Conservation (phyloP, 106 monocot genomes). For the Allium cepa region DNA sequence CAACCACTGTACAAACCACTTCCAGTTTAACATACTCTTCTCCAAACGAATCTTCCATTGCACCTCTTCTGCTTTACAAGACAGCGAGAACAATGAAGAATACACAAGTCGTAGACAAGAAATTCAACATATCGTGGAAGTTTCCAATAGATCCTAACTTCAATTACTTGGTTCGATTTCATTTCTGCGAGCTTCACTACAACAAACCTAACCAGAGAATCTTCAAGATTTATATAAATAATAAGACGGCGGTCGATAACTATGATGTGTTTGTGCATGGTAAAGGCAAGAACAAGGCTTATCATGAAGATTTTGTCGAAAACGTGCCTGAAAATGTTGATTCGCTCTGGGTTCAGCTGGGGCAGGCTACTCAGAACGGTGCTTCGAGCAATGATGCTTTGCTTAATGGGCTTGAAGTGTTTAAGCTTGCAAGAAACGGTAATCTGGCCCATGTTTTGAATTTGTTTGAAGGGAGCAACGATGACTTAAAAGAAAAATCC, state of each 20-base stretch:
- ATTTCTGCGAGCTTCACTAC: conserved; percentile 62
- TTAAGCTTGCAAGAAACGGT: conserved; percentile 55
- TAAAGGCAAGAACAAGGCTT: conserved; percentile 62
- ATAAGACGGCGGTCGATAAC: conserved; percentile 40
- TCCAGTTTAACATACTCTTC: conserved; percentile 42
- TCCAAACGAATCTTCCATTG: conserved; percentile 30
- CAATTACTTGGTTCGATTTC: conserved; percentile 58
- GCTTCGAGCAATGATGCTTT: conserved; percentile 35
- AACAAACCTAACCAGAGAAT: conserved; percentile 29
- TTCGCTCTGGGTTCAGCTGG: conserved; percentile 60
- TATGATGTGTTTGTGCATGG: conserved; percentile 49
- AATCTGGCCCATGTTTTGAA: conserved; percentile 43
- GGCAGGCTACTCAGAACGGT: conserved; percentile 27
- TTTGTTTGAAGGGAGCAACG: not conserved
- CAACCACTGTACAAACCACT: conserved; percentile 15
- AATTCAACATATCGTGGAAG: conserved; percentile 71
- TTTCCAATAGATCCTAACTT: conserved; percentile 50
- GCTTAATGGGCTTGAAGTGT: conserved; percentile 71
- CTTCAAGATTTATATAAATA: conserved; percentile 65
- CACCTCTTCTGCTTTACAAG: conserved; percentile 51
- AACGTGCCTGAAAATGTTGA: conserved; percentile 12
- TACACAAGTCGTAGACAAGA: conserved; percentile 32
- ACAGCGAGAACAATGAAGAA: conserved; percentile 41
- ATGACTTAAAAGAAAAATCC: conserved; percentile 9
- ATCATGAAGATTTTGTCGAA: conserved; percentile 51